A percentile compares a stretch with the other conserved stretches of the same genome.
phyloP scores from a whole-genome alignment of 345 rosid species.

The Viola odorata region DNA sequence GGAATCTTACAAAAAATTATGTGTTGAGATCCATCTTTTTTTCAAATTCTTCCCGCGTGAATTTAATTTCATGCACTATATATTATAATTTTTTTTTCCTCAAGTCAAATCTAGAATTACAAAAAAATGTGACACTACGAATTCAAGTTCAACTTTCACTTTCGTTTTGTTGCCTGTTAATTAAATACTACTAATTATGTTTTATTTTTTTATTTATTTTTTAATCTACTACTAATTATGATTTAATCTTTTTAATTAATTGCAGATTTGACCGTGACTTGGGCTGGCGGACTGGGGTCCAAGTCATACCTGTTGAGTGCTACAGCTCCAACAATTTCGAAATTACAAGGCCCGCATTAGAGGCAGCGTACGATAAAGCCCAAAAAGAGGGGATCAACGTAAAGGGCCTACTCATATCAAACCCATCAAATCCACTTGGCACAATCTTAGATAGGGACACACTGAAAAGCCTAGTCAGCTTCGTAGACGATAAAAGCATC shows the following conservation, averaged over 20 bases:
- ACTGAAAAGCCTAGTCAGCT: conserved; percentile 38
- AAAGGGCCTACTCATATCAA: conserved; percentile 69
- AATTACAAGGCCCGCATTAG: conserved; percentile 45
- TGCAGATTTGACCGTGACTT: conserved; percentile 76
- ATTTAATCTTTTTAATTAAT: not conserved
- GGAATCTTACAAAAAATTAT: too few species aligned
- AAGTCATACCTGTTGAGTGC: conserved; percentile 55
- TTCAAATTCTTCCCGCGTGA: too few species aligned
- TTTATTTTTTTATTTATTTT: not conserved
- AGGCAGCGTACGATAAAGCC: conserved; percentile 52
- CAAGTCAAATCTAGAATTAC: too few species aligned
- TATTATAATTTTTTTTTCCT: too few species aligned
- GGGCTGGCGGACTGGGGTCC: conserved; percentile 76
- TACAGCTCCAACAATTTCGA: conserved; percentile 62
- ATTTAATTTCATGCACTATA: too few species aligned
- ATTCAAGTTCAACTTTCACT: too few species aligned
- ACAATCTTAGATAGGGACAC: conserved; percentile 49
- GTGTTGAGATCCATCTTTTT: too few species aligned
- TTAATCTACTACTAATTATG: too few species aligned
- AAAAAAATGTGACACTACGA: too few species aligned
- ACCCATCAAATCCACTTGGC: conserved; percentile 91
- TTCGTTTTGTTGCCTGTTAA: too few species aligned
- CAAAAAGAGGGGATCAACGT: conserved; percentile 38
- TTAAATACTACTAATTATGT: too few species aligned
- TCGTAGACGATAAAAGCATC: conserved; percentile 48